Conservation (phyloP, 805 yeast genomes). For the Saccharomycopsis schoenii region DNA sequence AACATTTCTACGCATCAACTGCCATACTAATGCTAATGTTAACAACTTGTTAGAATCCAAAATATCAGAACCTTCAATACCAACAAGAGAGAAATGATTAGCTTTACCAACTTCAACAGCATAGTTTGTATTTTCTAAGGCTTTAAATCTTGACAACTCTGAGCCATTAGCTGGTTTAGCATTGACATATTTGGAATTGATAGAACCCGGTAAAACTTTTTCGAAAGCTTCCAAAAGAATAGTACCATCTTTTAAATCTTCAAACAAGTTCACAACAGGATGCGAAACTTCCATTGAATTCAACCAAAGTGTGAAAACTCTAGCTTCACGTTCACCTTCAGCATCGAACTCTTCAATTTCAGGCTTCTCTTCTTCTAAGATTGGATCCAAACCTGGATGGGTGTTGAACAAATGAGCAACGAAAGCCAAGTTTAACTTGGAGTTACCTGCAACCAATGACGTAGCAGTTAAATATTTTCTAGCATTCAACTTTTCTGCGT, state of each 20-base stretch:
- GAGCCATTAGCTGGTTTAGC: slow-evolving; percentile 67
- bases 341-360: slow-evolving; percentile 98
- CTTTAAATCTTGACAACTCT: slow-evolving; percentile 84
- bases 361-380: slow-evolving; percentile 81
- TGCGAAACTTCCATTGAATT: slow-evolving; percentile 95
- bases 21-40: slow-evolving; percentile 94
- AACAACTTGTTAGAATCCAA: slow-evolving; percentile 85
- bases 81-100: slow-evolving; percentile 86
- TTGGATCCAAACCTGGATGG: slow-evolving; percentile 92
- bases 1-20: slow-evolving; percentile 94
- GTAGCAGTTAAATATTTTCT: slow-evolving; percentile 93
- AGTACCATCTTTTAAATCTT: slow-evolving; percentile 89
- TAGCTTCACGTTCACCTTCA: slow-evolving; percentile 98
- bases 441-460: slow-evolving; percentile 90
- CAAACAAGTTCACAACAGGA: slow-evolving; percentile 82
- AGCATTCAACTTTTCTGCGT: slow-evolving; percentile 86
- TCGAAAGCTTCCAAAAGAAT: slow-evolving; percentile 86
- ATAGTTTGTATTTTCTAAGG: slow-evolving; percentile 93
- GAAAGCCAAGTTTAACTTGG: slow-evolving; percentile 91
- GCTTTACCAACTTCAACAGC: slow-evolving; percentile 96
- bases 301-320: slow-evolving; percentile 96
- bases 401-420: slow-evolving; percentile 97
- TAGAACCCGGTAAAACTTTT: slow-evolving; percentile 91
- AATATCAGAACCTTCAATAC: slow-evolving; percentile 96
- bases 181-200: slow-evolving; percentile 69